A percentile compares a stretch with the other conserved stretches of the same genome.
phyloP scores from a whole-genome alignment of 1,284 basidiomycete species.

The Ceratobasidium theobromae region DNA sequence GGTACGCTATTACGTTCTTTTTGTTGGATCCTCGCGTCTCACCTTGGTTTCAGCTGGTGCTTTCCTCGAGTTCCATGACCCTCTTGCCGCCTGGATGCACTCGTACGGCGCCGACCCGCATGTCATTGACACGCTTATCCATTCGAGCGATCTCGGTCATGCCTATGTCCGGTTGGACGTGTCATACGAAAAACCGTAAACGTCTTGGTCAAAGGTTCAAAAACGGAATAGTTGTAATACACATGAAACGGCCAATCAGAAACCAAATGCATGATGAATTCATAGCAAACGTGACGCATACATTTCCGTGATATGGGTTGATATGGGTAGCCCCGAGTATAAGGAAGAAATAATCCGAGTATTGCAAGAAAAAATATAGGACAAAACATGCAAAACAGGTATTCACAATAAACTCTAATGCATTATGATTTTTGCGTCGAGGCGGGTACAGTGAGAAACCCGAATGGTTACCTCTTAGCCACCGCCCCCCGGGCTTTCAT shows the following conservation, averaged over 20 bases:
- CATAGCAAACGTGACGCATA: slow-evolving; percentile 7
- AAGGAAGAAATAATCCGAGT: background rate
- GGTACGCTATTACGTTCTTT: slow-evolving; percentile 47
- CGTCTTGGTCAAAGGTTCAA: too few relatives aligned
- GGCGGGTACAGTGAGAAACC: too few relatives aligned
- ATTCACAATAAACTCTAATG: too few relatives aligned
- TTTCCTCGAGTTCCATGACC: slow-evolving; percentile 71
- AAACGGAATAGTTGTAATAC: too few relatives aligned
- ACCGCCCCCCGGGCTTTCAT: background rate
- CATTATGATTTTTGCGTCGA: too few relatives aligned
- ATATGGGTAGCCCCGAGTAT: too few relatives aligned
- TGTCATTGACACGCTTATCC: slow-evolving; percentile 55
- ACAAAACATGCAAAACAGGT: background rate
- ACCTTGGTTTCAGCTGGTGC: slow-evolving; percentile 53
- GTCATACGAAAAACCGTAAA: slow-evolving; percentile 12
- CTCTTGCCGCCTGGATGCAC: slow-evolving; percentile 47
- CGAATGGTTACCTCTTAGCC: background rate
- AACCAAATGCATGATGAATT: background rate
- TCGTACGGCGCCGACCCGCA: slow-evolving; percentile 47
- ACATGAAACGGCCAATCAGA: too few relatives aligned
- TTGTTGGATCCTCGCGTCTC: background rate
- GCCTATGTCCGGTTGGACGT: slow-evolving; percentile 42
- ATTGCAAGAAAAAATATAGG: background rate
- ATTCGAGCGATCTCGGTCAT: slow-evolving; percentile 58
- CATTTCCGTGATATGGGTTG: too few relatives aligned